phyloP scores from a whole-genome alignment of 257 asterid genomes.

The Solanum paucissectum region DNA sequence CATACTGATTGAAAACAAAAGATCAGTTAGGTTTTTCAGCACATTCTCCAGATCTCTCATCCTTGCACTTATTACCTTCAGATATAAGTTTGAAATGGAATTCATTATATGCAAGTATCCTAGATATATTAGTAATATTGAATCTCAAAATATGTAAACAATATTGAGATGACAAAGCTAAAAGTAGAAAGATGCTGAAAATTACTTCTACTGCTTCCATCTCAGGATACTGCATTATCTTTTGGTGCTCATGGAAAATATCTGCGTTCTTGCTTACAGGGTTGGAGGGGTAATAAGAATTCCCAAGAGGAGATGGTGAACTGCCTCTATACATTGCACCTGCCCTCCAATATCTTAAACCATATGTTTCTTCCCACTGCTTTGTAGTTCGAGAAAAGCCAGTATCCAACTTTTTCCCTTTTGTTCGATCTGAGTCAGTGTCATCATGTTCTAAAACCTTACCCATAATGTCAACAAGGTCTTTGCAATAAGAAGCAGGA shows the following conservation, averaged over 20 bases:
- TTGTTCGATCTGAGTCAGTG: conserved; percentile 85
- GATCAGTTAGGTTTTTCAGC: not conserved
- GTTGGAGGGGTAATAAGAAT: conserved; percentile 30
- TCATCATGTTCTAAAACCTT: conserved; percentile 88
- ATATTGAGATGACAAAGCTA: not conserved
- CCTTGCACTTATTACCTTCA: not conserved
- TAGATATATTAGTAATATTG: not conserved
- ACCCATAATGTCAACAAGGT: conserved; percentile 67
- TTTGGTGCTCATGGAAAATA: conserved; percentile 21
- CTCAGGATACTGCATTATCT: conserved; percentile 26
- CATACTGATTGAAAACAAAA: not conserved
- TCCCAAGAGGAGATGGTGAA: conserved; percentile 63
- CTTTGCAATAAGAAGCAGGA: conserved; percentile 72
- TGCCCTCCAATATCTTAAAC: conserved; percentile 84
- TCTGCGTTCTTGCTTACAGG: conserved; percentile 20
- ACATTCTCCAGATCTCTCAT: not conserved
- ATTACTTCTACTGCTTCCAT: conserved; percentile 58
- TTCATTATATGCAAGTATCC: not conserved
- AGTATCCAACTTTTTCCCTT: conserved; percentile 76
- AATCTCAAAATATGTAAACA: not conserved
- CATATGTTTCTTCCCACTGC: conserved; percentile 74
- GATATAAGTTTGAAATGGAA: not conserved
- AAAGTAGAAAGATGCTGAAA: not conserved
- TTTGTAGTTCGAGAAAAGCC: conserved; percentile 78
- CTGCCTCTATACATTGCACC: conserved; percentile 90